Conservation (phyloP, 345 rosid genomes). For the Anastatica hierochuntica region DNA sequence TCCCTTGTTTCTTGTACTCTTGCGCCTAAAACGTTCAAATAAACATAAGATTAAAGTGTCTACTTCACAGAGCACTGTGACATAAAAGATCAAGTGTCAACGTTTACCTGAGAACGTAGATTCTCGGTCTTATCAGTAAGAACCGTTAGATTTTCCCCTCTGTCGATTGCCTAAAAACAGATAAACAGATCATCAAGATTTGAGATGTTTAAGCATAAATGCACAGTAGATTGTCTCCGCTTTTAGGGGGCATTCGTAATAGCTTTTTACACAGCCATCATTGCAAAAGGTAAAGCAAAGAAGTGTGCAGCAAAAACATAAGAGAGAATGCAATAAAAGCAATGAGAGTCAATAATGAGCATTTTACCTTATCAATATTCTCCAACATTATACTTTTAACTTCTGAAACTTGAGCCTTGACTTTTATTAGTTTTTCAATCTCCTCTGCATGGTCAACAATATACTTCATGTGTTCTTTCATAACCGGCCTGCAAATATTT, state of each 20-base stretch:
- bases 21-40: constrained; percentile 46
- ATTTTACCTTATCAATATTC: not conserved
- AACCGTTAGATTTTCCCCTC: constrained; percentile 67
- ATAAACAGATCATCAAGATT: not conserved
- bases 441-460: constrained; percentile 91
- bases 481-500: constrained; percentile 53
- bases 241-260: not conserved
- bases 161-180: constrained; percentile 43
- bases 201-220: not conserved
- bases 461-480: constrained; percentile 97
- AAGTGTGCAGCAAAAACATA: not conserved
- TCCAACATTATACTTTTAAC: constrained; percentile 11
- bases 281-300: not conserved
- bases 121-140: constrained; percentile 71
- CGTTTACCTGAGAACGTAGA: constrained; percentile 60
- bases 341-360: constrained; percentile 28
- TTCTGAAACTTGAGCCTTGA: constrained; percentile 40
- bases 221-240: not conserved
- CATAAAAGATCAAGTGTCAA: not conserved
- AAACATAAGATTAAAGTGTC: not conserved
- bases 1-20: constrained; percentile 54
- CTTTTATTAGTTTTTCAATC: constrained; percentile 87
- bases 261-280: too few relatives aligned
- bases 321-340: not conserved
- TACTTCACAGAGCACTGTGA: not conserved